These are phyloP conservation scores for Paracorniculantispora psalliotae DNA, from an alignment of 2,329 filamentous ascomycete species.

Conservation along the genomic window DNA sequence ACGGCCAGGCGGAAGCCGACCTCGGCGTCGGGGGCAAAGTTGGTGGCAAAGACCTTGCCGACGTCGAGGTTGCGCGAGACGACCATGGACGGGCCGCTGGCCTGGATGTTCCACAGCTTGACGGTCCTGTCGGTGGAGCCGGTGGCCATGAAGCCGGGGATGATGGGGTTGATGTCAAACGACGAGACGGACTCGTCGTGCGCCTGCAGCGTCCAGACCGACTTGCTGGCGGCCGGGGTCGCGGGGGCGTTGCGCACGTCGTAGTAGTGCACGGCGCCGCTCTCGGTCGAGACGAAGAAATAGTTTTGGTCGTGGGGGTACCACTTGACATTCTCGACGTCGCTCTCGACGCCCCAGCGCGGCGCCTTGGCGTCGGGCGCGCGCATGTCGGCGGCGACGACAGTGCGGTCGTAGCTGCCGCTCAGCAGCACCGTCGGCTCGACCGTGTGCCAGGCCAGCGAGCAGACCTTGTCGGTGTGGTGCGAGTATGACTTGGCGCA, in stretches of 20 bases:
- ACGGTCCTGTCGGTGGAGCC: constrained; percentile 92
- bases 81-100: constrained; percentile 80
- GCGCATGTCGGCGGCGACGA: constrained; percentile 94
- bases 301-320: constrained; percentile 87
- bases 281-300: constrained; percentile 94
- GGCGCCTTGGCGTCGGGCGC: constrained; percentile 77
- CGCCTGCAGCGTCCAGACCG: constrained; percentile 91
- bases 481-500: constrained; percentile 94
- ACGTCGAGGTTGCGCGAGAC: constrained; percentile 88
- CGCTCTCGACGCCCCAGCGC: constrained; percentile 90
- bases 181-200: constrained; percentile 89
- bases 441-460: constrained; percentile 83
- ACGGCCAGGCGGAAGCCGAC: constrained; percentile 90
- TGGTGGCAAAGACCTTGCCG: constrained; percentile 87
- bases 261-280: constrained; percentile 86
- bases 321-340: constrained; percentile 90
- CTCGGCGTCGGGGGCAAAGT: constrained; percentile 83
- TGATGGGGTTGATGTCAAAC: constrained; percentile 84
- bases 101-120: constrained; percentile 90
- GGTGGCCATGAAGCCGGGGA: constrained; percentile 90
- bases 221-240: constrained; percentile 69
- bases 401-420: constrained; percentile 90
- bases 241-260: constrained; percentile 74
- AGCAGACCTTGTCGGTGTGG: constrained; percentile 97
- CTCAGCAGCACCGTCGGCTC: constrained; percentile 86